Percentiles rank a stretch among this genome's conserved stretches.
Conservation (phyloP, 768 basidiomycete species). For the Tylopilus sp. region DNA sequence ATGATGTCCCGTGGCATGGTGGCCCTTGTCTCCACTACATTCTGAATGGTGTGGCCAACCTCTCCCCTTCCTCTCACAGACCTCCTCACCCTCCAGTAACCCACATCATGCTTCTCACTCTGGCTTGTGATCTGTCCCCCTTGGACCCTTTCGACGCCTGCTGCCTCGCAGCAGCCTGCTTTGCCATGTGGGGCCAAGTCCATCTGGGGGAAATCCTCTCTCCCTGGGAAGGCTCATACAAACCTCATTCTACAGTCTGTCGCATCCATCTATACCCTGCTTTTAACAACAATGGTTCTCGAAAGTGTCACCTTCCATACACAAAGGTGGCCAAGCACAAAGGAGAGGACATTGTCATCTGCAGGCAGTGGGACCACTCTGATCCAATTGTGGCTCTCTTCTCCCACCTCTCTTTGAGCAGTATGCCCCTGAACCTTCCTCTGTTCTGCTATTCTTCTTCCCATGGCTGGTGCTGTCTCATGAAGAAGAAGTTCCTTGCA, state of each 20-base stretch:
- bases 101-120: not conserved
- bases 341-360: conserved; percentile 35
- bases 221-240: not conserved
- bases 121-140: not conserved
- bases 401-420: too few species aligned
- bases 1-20: too few species aligned
- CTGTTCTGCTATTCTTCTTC: not conserved
- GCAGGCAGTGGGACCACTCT: too few species aligned
- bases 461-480: not conserved
- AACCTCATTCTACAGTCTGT: too few species aligned
- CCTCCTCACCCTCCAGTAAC: not conserved
- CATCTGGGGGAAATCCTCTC: not conserved
- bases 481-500: not conserved
- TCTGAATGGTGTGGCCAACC: too few species aligned
- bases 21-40: too few species aligned
- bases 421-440: not conserved
- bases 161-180: not conserved
- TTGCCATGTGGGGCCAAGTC: not conserved
- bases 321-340: conserved; percentile 9
- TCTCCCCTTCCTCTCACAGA: not conserved
- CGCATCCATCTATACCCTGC: not conserved
- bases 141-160: not conserved
- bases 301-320: conserved; percentile 1
- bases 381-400: too few species aligned
- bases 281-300: not conserved